phyloP scores from a whole-genome alignment of 805 yeast species.

The Cyberlindnera subsufficiens region DNA sequence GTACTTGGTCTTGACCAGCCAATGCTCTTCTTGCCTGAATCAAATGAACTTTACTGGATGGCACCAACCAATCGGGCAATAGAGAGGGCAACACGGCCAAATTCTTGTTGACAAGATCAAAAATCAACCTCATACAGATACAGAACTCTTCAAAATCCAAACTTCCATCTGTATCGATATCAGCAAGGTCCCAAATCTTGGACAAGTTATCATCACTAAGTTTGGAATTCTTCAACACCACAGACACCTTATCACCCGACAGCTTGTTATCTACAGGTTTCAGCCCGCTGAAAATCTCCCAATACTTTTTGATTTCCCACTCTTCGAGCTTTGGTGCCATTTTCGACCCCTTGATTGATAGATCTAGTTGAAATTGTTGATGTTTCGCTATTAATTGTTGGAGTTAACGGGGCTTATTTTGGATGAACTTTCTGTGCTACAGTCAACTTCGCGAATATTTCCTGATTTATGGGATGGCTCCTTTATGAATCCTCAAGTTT shows the following conservation, averaged over 20 bases:
- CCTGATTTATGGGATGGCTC: too few relatives aligned
- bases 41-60: conserved; percentile 80
- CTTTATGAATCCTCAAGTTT: too few relatives aligned
- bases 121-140: conserved; percentile 92
- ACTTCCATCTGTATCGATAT: conserved; percentile 86
- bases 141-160: conserved; percentile 97
- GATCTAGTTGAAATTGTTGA: too few relatives aligned
- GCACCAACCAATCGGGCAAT: conserved; percentile 90
- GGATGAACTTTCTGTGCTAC: too few relatives aligned
- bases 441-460: too few relatives aligned
- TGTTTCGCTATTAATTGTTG: too few relatives aligned
- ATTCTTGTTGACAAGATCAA: conserved; percentile 81
- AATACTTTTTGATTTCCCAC: conserved; percentile 94
- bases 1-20: conserved; percentile 14
- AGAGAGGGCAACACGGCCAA: conserved; percentile 54
- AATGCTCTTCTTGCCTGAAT: conserved; percentile 75
- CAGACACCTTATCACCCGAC: conserved; percentile 77
- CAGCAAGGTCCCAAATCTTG: conserved; percentile 86
- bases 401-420: too few relatives aligned
- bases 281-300: conserved; percentile 94
- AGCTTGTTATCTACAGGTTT: conserved; percentile 76
- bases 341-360: neutral
- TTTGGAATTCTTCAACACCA: conserved; percentile 85
- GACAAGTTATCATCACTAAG: conserved; percentile 73
- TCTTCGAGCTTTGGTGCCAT: conserved; percentile 69